Conservation (phyloP, 352 stramenopile genomes). For the Phytophthora gonapodyides region DNA sequence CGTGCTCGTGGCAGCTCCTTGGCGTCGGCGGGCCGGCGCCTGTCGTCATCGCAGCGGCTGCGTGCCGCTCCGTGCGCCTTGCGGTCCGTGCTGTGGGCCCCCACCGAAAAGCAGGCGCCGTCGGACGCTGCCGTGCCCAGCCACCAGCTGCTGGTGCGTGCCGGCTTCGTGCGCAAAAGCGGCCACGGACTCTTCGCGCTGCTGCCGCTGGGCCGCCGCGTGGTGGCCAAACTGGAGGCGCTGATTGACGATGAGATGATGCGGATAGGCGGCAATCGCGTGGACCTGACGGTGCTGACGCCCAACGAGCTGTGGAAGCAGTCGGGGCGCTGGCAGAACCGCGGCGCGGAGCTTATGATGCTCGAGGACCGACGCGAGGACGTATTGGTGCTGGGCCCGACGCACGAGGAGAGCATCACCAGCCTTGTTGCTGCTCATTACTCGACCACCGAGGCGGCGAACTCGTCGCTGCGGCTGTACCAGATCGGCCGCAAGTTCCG, state of each 20-base stretch:
- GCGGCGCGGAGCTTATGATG: slow-evolving; percentile 83
- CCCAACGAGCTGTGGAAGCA: slow-evolving; percentile 80
- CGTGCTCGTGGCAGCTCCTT: slow-evolving; percentile 14
- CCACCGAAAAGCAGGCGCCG: slow-evolving; percentile 77
- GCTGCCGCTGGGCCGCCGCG: slow-evolving; percentile 74
- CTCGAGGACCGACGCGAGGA: slow-evolving; percentile 78
- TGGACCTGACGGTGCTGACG: slow-evolving; percentile 81
- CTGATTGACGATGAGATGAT: slow-evolving; percentile 87
- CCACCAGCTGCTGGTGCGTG: slow-evolving; percentile 84
- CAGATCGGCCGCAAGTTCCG: slow-evolving; percentile 90
- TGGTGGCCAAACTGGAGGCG: slow-evolving; percentile 77
- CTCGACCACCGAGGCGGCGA: slow-evolving; percentile 30
- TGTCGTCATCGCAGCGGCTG: slow-evolving; percentile 25
- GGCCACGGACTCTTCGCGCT: slow-evolving; percentile 82
- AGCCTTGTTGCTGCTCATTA: slow-evolving; percentile 77
- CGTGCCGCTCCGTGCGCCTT: slow-evolving; percentile 32
- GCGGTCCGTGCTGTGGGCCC: slow-evolving; percentile 66
- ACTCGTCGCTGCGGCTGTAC: slow-evolving; percentile 76
- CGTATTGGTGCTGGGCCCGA: slow-evolving; percentile 72
- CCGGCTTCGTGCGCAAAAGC: slow-evolving; percentile 87
- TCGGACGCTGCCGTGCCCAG: slow-evolving; percentile 81
- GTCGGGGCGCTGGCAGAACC: slow-evolving; percentile 83
- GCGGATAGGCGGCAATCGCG: slow-evolving; percentile 79
- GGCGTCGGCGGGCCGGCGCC: slow-evolving; percentile 2
- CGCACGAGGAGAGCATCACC: slow-evolving; percentile 87